phyloP scores from a whole-genome alignment of 2,329 filamentous ascomycete genomes.

The Ascosphaera pollenicola region DNA sequence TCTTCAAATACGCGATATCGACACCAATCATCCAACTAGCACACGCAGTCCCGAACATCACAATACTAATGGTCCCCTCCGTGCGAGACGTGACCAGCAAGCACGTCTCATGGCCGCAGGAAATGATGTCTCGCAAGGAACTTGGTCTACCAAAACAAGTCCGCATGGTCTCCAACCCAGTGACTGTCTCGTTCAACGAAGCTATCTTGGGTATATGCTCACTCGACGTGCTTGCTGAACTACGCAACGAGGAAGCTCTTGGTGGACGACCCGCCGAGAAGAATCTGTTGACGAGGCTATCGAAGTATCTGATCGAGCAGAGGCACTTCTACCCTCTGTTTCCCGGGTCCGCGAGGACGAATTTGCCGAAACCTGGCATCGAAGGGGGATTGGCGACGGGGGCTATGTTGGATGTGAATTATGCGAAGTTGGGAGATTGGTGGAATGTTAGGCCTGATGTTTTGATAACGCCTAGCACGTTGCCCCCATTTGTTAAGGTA shows the following conservation, averaged over 20 bases:
- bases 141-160: constrained; percentile 58
- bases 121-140: constrained; percentile 46
- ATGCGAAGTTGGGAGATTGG: constrained; percentile 79
- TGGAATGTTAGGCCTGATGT: constrained; percentile 69
- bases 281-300: constrained; percentile 47
- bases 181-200: constrained; percentile 76
- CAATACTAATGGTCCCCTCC: constrained; percentile 64
- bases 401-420: constrained; percentile 60
- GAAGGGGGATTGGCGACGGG: constrained; percentile 42
- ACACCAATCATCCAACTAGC: constrained; percentile 49
- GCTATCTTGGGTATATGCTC: constrained; percentile 58
- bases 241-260: constrained; percentile 50
- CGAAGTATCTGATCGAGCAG: constrained; percentile 66
- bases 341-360: constrained; percentile 50
- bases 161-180: constrained; percentile 69
- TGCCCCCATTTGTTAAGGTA: constrained; percentile 79
- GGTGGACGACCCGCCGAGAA: constrained; percentile 32
- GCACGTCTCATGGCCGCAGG: constrained; percentile 72
- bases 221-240: constrained; percentile 65
- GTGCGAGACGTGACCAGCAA: constrained; percentile 62
- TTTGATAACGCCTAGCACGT: constrained; percentile 55
- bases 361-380: constrained; percentile 41
- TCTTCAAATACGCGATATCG: constrained; percentile 65
- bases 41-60: constrained; percentile 50
- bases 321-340: constrained; percentile 80